Evolutionary conservation across 2,329 filamentous ascomycete species (phyloP).

Genomic region (Diaporthe ilicicola): DNA sequence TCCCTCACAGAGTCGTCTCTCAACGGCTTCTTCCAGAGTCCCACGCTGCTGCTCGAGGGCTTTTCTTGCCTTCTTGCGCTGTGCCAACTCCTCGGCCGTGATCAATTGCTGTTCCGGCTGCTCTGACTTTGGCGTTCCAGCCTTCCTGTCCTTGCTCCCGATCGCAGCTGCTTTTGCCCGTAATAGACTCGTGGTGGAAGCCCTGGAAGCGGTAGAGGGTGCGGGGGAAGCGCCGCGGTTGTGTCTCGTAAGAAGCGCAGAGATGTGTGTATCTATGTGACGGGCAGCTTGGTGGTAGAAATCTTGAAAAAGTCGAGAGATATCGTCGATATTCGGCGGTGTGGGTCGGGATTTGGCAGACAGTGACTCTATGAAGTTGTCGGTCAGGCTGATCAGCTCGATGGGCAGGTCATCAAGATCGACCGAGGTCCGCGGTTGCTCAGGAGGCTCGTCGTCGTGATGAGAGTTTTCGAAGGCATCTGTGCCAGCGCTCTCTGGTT

Average conservation of each 20-base stretch:
- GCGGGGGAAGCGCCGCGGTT: slow-evolving; percentile 71
- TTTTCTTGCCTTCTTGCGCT: slow-evolving; percentile 80
- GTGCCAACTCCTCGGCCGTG: slow-evolving; percentile 83
- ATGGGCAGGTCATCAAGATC: slow-evolving; percentile 91
- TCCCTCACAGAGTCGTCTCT: slow-evolving; percentile 83
- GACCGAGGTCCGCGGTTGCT: slow-evolving; percentile 64
- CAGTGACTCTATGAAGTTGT: slow-evolving; percentile 93
- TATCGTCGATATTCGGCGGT: slow-evolving; percentile 82
- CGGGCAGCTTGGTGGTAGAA: slow-evolving; percentile 86
- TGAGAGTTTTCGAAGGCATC: slow-evolving; percentile 61
- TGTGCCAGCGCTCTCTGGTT: slow-evolving; percentile 41
- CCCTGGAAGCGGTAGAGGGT: slow-evolving; percentile 61
- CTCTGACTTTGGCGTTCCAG: slow-evolving; percentile 45
- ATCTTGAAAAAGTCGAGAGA: slow-evolving; percentile 90
- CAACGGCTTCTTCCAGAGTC: slow-evolving; percentile 88
- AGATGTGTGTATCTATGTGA: slow-evolving; percentile 88
- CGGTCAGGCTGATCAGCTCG: slow-evolving; percentile 88
- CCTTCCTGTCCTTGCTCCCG: slow-evolving; percentile 61
- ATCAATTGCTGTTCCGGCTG: slow-evolving; percentile 82
- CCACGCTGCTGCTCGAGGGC: slow-evolving; percentile 79
- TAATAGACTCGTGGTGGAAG: slow-evolving; percentile 64
- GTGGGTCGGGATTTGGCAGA: slow-evolving; percentile 85
- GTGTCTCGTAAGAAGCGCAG: slow-evolving; percentile 77
- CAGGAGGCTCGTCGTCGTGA: slow-evolving; percentile 54
- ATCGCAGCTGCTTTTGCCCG: slow-evolving; percentile 65